Percentiles rank a stretch among this genome's conserved stretches.
phyloP scores from a whole-genome alignment of 306 rosid species.

The Vigna hirtella region DNA sequence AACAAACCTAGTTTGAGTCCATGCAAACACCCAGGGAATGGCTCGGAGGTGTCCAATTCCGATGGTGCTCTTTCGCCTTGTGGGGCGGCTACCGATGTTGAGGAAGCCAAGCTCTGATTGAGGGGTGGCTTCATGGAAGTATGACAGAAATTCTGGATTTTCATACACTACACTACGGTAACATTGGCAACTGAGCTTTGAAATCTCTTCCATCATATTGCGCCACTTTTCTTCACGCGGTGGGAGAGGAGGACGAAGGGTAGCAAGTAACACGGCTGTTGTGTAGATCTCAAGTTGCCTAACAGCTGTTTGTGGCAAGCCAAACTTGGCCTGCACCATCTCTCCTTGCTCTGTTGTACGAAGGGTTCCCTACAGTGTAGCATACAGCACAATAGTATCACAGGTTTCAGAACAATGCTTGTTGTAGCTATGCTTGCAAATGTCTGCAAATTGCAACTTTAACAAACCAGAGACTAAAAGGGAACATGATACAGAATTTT shows the following conservation, averaged over 20 bases:
- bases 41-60: conserved; percentile 95
- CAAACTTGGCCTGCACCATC: conserved; percentile 94
- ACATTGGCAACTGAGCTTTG: conserved; percentile 72
- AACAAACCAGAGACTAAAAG: neutral
- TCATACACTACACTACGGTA: conserved; percentile 81
- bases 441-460: neutral
- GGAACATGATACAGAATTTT: neutral
- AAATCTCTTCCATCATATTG: conserved; percentile 89
- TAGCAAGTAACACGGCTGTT: conserved; percentile 92
- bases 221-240: conserved; percentile 93
- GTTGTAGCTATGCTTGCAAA: conserved; percentile 4
- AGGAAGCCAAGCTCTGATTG: conserved; percentile 95
- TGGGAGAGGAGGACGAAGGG: conserved; percentile 79
- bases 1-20: conserved; percentile 96
- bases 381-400: neutral
- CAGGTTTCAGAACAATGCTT: conserved; percentile 16
- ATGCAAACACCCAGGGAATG: conserved; percentile 92
- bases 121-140: conserved; percentile 96
- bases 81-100: conserved; percentile 93
- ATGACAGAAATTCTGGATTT: conserved; percentile 83
- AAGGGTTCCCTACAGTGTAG: conserved; percentile 70
- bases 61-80: conserved; percentile 72
- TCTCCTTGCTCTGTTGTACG: conserved; percentile 96
- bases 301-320: conserved; percentile 84
- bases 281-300: conserved; percentile 96